These are phyloP conservation scores for Phytophthora uliginosa DNA, from an alignment of 352 stramenopile species.

Conservation along the genomic window DNA sequence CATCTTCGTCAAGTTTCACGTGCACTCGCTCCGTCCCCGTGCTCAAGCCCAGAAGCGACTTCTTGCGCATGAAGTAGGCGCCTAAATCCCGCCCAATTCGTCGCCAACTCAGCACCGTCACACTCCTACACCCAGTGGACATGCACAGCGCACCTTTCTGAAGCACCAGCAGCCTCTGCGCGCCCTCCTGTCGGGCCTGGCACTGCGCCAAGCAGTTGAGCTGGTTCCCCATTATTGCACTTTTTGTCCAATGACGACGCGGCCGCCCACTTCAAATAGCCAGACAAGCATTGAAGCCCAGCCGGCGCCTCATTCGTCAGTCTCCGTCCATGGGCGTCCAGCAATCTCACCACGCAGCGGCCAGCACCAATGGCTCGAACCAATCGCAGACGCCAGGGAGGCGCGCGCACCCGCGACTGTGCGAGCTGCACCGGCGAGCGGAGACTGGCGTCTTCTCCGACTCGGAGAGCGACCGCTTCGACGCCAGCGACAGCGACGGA, in stretches of 20 bases:
- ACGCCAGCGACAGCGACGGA: slow-evolving; percentile 3
- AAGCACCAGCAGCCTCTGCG: slow-evolving; percentile 74
- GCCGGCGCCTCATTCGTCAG: not conserved
- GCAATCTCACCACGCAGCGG: slow-evolving; percentile 15
- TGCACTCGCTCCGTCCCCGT: slow-evolving; percentile 73
- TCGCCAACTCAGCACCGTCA: not conserved
- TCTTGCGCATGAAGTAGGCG: slow-evolving; percentile 80
- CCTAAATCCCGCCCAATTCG: slow-evolving; percentile 33
- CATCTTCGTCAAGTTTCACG: slow-evolving; percentile 70
- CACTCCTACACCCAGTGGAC: not conserved
- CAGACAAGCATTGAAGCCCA: slow-evolving; percentile 12
- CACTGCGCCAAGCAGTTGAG: slow-evolving; percentile 87
- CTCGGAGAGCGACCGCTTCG: slow-evolving; percentile 37
- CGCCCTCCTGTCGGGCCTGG: slow-evolving; percentile 68
- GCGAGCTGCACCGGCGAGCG: slow-evolving; percentile 28
- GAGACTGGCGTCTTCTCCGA: slow-evolving; percentile 43
- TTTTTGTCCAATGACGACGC: slow-evolving; percentile 25
- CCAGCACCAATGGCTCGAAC: not conserved
- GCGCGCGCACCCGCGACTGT: not conserved
- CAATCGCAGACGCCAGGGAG: not conserved
- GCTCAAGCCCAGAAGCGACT: slow-evolving; percentile 73
- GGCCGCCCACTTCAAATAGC: slow-evolving; percentile 9
- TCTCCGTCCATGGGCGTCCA: slow-evolving; percentile 25
- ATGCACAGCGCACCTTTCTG: slow-evolving; percentile 62
- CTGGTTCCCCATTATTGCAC: slow-evolving; percentile 70